These are phyloP conservation scores for Arachnopeziza araneosa DNA, from an alignment of 2,329 filamentous ascomycete genomes.

Conservation along the genomic window DNA sequence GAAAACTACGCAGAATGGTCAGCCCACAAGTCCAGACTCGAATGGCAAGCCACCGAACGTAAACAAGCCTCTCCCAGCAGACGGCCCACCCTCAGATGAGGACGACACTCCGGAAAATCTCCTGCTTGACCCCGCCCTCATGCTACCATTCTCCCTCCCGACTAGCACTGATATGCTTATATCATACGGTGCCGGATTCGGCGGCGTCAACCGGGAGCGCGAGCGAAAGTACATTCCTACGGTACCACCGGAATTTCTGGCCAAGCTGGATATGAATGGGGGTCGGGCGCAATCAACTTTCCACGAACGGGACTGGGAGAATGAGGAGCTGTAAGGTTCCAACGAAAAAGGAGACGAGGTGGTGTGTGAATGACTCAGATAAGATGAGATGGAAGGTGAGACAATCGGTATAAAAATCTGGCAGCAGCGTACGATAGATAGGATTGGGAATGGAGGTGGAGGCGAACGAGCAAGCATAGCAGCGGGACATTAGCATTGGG, in stretches of 20 bases:
- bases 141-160: constrained; percentile 91
- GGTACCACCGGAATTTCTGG: constrained; percentile 87
- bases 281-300: constrained; percentile 50
- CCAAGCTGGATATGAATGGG: constrained; percentile 64
- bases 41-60: constrained; percentile 32
- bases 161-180: constrained; percentile 97
- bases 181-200: constrained; percentile 90
- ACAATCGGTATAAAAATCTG: not conserved
- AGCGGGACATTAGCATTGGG: not conserved
- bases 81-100: constrained; percentile 33
- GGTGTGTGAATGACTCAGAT: not conserved
- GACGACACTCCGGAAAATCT: constrained; percentile 68
- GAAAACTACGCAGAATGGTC: constrained; percentile 36
- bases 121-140: constrained; percentile 81
- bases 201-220: constrained; percentile 83
- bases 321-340: constrained; percentile 43
- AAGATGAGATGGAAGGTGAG: not conserved
- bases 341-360: not conserved
- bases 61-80: not conserved
- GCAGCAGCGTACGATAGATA: not conserved
- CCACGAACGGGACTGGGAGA: constrained; percentile 61
- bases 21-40: constrained; percentile 37
- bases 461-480: not conserved
- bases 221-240: constrained; percentile 95
- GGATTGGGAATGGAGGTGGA: not conserved